Evolutionary conservation across 1,139 yeast genomes (phyloP), one percentile per base, ranked within the genome.

Genomic region (Pneumocystis oryctolagi): DNA sequence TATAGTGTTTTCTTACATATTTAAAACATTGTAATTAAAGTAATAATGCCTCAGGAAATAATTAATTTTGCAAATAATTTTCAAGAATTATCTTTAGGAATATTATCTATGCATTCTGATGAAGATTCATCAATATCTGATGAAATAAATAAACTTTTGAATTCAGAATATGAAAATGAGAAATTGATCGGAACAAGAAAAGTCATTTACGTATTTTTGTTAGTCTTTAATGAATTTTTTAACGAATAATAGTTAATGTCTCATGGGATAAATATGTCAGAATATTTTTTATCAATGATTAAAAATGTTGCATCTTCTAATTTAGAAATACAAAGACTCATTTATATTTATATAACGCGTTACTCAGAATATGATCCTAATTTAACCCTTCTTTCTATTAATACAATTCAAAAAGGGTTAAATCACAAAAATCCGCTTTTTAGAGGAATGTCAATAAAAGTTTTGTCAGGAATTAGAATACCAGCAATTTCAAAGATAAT

Each of bases 301-400:
- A 90, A 90, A 73, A 89, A 89, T 72, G 84, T 90, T 59, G 87
- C 90, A 2, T 84, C 92, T 16, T 71, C 82, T 14, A 87, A 84
- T 68, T 71, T 83, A 40, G 86, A 84, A 68, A 81, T 89, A 58
- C 82, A 88, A 66, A 84, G 85, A 69, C 78, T 92, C 71, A 96
- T 92, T 4, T 84, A 89, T 73, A 79, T 86, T 0, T 89, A 89
- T 69, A 75, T 92, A 62, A 76, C 84, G 37, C 79, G 87, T 63
- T 90, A 83, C 72, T 95, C 96, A 16, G 95, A 88, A 67, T 76
- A 79, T 61, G 92, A 89, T 69, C 96, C 95, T 4, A 96, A 90
- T 72, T 79, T 89, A 20, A 95, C 97, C 0, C 78, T 94, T 39
- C 77, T 94, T 61, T 84, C 96, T 0, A 87, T 94, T 69, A 94